Base-by-base conservation (phyloP, 148 eudicot genomes). In the Linanthus parryae region DNA sequence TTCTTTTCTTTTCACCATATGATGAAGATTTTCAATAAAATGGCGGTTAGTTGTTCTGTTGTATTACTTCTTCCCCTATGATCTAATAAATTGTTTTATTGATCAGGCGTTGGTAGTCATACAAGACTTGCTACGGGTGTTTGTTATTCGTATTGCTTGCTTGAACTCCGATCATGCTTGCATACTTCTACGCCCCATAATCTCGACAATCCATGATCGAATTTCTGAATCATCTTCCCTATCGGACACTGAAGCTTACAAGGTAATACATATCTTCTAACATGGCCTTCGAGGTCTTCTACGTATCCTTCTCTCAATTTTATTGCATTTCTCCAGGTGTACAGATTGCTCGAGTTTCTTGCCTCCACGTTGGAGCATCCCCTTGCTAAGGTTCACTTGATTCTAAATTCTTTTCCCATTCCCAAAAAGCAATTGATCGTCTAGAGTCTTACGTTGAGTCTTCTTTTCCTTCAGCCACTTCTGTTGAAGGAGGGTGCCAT, bases 61-160 rank as follows among this genome's bases (percentile, higher is more conserved):
- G n/a, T n/a, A n/a, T n/a, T n/a, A 28, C 40, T 29, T 18, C 18
- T 13, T 29, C 28, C 13, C 42, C 25, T 21, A 13, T 52, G 53
- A 62, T 52, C 34, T 58, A 18, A 27, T 52, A 39, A 41, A 41
- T 13, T 19, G 17, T 41, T 1, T 70, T 22, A 66, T 17, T 56
- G 26, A 42, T 38, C 78, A 94, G 99, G 69, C 84, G 13, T 63
- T 86, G 79, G 83, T 75, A 10, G 95, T 84, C 50, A 59, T 84
- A 27, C 96, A 82, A 88, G 99, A 94, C 62, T 69, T 88, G 83
- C 81, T 94, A 46, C 91, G 99, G 21, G 80, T 88, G 43, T 79
- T 88, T 54, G 71, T 94, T 13, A 75, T 88, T 50, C 95, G 99
- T 25, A 48, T 84, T 42, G 92, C 96, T 50, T 73, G 77, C 59